A percentile compares a stretch with the other conserved stretches of the same genome.
These are phyloP conservation scores for Halenospora varia DNA, from an alignment of 495 filamentous ascomycete genomes.

Conservation along the genomic window DNA sequence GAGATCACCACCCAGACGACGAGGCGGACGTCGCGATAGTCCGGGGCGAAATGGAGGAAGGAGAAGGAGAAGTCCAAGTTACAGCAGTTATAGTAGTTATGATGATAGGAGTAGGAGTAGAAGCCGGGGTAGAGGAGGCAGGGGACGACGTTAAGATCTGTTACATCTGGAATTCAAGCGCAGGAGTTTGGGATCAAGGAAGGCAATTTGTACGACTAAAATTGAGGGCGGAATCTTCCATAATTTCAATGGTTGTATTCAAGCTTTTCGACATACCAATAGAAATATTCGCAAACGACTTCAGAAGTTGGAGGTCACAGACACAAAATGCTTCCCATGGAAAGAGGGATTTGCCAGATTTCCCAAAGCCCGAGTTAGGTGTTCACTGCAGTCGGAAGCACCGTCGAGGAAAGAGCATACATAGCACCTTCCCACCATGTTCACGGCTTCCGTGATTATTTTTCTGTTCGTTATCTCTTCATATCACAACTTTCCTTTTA, in stretches of 20 bases:
- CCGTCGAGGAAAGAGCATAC: no score
- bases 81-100: conserved; percentile 56
- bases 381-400: no score
- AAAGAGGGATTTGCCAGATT: no score
- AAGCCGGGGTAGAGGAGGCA: conserved; percentile 33
- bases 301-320: no score
- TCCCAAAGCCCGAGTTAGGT: no score
- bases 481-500: no score
- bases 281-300: not conserved
- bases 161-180: conserved; percentile 3
- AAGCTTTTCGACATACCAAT: not conserved
- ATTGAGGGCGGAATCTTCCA: not conserved
- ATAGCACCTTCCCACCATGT: no score
- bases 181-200: conserved; percentile 16
- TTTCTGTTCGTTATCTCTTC: no score
- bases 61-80: conserved; percentile 55
- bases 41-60: conserved; percentile 33
- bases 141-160: conserved; percentile 23
- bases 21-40: conserved; percentile 33
- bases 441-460: no score
- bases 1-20: conserved; percentile 47
- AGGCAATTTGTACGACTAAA: conserved; percentile 1
- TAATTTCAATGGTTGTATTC: not conserved
- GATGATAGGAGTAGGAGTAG: conserved; percentile 37
- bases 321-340: no score